A percentile compares a stretch with the other conserved stretches of the same genome.
These are phyloP conservation scores for Globisporangium ultimum DNA, from an alignment of 352 stramenopile species.

Conservation along the genomic window DNA sequence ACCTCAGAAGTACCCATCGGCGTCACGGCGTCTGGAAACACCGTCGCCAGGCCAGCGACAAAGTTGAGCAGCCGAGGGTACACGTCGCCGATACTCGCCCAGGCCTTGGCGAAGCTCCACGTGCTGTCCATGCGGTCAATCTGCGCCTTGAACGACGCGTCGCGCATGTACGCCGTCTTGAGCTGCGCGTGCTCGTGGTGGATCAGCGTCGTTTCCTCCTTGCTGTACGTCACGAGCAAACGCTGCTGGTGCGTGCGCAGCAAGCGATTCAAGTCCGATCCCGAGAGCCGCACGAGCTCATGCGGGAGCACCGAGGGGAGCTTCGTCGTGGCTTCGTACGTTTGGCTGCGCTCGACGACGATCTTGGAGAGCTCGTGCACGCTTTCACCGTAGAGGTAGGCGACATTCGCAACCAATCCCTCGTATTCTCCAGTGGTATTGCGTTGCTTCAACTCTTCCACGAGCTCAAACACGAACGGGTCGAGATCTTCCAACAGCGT, in stretches of 20 bases:
- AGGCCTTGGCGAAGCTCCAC: slow-evolving; percentile 11
- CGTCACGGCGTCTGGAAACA: slow-evolving; percentile 3
- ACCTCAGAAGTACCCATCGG: background rate
- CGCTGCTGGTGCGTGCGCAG: slow-evolving; percentile 14
- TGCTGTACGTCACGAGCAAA: slow-evolving; percentile 10
- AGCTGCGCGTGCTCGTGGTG: slow-evolving; percentile 15
- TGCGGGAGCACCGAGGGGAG: slow-evolving; percentile 14
- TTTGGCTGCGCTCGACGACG: slow-evolving; percentile 3
- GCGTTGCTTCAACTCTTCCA: too few relatives aligned
- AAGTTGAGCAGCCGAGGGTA: slow-evolving; percentile 14
- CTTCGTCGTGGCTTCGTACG: slow-evolving; percentile 1
- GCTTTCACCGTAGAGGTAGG: slow-evolving; percentile 15
- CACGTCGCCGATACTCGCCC: slow-evolving; percentile 10
- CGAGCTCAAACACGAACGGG: too few relatives aligned
- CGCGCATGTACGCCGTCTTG: slow-evolving; percentile 16
- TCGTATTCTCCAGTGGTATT: background rate
- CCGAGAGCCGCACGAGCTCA: slow-evolving; percentile 18
- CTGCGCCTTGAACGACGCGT: slow-evolving; percentile 14
- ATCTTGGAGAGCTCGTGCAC: slow-evolving; percentile 12
- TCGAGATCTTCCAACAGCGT: slow-evolving; percentile 1
- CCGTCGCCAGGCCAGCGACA: slow-evolving; percentile 10
- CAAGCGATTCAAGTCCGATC: slow-evolving; percentile 14
- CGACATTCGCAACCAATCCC: slow-evolving; percentile 8
- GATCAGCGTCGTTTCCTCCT: slow-evolving; percentile 12
- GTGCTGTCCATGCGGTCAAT: slow-evolving; percentile 5